phyloP scores from a whole-genome alignment of 2,329 filamentous ascomycete species.

The Pseudomassariella vexata region DNA sequence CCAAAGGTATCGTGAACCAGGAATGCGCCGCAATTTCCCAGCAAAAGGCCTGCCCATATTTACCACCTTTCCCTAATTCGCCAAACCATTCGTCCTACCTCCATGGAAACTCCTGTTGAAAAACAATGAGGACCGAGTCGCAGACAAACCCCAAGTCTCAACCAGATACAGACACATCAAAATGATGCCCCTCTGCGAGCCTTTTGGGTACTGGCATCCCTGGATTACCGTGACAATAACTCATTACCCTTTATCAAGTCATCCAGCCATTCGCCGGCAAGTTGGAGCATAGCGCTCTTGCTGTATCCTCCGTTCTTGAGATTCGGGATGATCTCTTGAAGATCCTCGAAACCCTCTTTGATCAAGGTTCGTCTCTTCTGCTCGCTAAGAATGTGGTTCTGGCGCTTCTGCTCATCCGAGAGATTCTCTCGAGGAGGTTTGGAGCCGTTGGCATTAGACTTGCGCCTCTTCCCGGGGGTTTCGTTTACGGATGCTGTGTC shows the following conservation, averaged over 20 bases:
- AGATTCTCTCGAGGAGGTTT: slow-evolving; percentile 66
- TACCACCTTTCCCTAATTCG: neutral
- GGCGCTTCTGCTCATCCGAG: slow-evolving; percentile 77
- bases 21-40: slow-evolving; percentile 2
- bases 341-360: slow-evolving; percentile 74
- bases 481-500: slow-evolving; percentile 30
- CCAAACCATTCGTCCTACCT: neutral
- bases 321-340: slow-evolving; percentile 71
- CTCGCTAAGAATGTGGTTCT: slow-evolving; percentile 58
- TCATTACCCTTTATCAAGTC: slow-evolving; percentile 66
- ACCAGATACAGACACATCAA: slow-evolving; percentile 4
- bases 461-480: slow-evolving; percentile 39
- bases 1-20: slow-evolving; percentile 5
- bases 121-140: no score
- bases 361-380: slow-evolving; percentile 61
- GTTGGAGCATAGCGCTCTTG: slow-evolving; percentile 73
- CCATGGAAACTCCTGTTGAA: slow-evolving; percentile 6
- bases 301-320: slow-evolving; percentile 70
- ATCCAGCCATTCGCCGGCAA: slow-evolving; percentile 75
- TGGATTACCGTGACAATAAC: slow-evolving; percentile 36
- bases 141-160: no score
- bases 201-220: neutral
- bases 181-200: no score
- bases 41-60: slow-evolving; percentile 4
- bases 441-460: slow-evolving; percentile 34